A percentile compares a stretch with the other conserved stretches of the same genome.
phyloP scores from a whole-genome alignment of 495 filamentous ascomycete species.

The Entonaema liquescens region DNA sequence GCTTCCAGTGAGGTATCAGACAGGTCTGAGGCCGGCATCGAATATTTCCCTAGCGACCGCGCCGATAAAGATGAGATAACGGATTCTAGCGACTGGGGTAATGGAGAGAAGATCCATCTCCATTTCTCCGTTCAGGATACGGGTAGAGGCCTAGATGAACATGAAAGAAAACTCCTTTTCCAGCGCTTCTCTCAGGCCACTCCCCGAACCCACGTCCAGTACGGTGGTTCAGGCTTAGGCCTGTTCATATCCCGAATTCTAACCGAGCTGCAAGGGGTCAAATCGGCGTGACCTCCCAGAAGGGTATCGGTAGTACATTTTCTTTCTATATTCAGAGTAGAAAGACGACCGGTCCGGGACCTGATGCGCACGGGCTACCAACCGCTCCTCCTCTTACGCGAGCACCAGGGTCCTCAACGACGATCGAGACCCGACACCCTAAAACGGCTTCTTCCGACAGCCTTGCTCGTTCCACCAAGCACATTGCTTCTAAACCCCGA shows the following conservation, averaged over 20 bases:
- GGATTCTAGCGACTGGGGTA: constrained; percentile 70
- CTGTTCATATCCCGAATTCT: constrained; percentile 82
- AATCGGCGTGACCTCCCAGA: constrained; percentile 77
- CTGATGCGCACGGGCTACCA: constrained; percentile 31
- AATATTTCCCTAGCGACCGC: constrained; percentile 65
- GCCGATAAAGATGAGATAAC: constrained; percentile 60
- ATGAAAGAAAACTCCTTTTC: constrained; percentile 79
- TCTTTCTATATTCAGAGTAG: constrained; percentile 74
- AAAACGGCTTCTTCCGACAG: constrained; percentile 15
- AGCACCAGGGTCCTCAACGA: constrained; percentile 43
- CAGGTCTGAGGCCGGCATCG: constrained; percentile 49
- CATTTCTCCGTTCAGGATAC: constrained; percentile 82
- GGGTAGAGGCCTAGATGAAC: constrained; percentile 75
- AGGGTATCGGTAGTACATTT: constrained; percentile 81
- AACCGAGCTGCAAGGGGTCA: constrained; percentile 85
- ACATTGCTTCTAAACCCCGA: constrained; percentile 27
- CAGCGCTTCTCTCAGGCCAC: constrained; percentile 81
- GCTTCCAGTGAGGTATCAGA: constrained; percentile 66
- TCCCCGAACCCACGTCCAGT: constrained; percentile 79
- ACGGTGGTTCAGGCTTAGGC: constrained; percentile 84
- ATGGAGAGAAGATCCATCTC: constrained; percentile 72
- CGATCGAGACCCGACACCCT: constrained; percentile 38
- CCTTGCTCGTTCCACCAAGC: constrained; percentile 13
- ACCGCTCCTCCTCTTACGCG: constrained; percentile 42
- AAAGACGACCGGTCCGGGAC: constrained; percentile 28